Evolutionary conservation across 73 alveolate genomes (phyloP).

Genomic region (Uronychia binucleata): DNA sequence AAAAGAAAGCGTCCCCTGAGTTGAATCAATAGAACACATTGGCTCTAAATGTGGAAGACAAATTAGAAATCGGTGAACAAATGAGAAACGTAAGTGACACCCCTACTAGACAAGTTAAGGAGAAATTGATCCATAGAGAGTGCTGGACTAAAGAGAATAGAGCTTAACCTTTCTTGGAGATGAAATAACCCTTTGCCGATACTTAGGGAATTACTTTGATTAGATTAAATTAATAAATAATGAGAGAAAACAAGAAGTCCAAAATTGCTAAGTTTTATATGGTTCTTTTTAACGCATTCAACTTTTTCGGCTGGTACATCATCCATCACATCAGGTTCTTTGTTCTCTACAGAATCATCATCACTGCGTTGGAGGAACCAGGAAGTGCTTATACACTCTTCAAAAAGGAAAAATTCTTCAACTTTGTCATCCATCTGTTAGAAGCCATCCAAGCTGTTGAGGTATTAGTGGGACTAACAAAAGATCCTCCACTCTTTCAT

Average conservation of each 20-base stretch:
- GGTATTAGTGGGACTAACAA: neutral
- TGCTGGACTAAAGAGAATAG: too few relatives aligned
- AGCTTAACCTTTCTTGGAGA: too few relatives aligned
- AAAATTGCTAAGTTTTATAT: too few relatives aligned
- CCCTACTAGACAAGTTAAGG: neutral
- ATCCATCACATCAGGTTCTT: neutral
- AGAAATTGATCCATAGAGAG: neutral
- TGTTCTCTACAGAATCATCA: neutral
- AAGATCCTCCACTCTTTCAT: constrained; percentile 41
- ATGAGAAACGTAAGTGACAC: neutral
- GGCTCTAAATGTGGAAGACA: neutral
- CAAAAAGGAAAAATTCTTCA: neutral
- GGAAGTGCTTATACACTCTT: neutral
- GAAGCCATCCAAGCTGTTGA: neutral
- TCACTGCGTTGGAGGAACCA: neutral
- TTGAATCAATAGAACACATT: too few relatives aligned
- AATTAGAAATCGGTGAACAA: neutral
- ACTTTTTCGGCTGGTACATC: too few relatives aligned
- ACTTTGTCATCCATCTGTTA: neutral
- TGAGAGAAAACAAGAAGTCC: too few relatives aligned
- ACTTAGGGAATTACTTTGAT: too few relatives aligned
- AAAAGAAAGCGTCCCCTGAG: too few relatives aligned
- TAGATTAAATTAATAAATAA: too few relatives aligned
- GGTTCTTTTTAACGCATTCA: too few relatives aligned
- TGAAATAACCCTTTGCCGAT: too few relatives aligned